phyloP scores from a whole-genome alignment of 768 basidiomycete genomes.

The Goffeauzyma gilvescens region DNA sequence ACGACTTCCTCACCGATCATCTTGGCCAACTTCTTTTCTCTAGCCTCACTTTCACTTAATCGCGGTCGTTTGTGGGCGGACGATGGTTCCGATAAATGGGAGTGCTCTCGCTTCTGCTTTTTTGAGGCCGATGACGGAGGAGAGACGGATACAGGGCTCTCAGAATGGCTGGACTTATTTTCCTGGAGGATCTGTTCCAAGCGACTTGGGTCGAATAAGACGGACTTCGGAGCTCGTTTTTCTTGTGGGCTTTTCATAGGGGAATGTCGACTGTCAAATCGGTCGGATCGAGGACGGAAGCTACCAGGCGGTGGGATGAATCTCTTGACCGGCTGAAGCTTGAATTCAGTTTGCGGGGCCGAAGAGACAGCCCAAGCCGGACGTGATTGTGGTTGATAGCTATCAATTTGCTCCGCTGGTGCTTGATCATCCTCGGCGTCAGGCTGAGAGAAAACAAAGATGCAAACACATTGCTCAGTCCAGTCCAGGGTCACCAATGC shows the following conservation, averaged over 20 bases:
- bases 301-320: too few species aligned
- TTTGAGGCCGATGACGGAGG: not conserved
- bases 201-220: constrained; percentile 1
- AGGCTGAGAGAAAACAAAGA: not conserved
- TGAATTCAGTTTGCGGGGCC: too few species aligned
- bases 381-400: constrained; percentile 3
- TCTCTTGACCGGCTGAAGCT: too few species aligned
- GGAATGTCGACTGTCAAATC: too few species aligned
- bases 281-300: too few species aligned
- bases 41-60: not conserved
- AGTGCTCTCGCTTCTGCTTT: not conserved
- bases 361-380: too few species aligned
- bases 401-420: not conserved
- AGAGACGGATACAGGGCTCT: not conserved
- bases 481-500: not conserved
- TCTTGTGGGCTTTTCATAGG: too few species aligned
- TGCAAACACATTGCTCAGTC: not conserved
- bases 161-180: too few species aligned
- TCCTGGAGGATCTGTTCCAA: too few species aligned
- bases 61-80: not conserved
- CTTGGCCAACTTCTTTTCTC: constrained; percentile 63
- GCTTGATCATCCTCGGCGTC: constrained; percentile 9
- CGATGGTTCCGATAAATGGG: not conserved
- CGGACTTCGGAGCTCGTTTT: not conserved
- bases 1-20: constrained; percentile 80